Percentiles rank a stretch among this genome's conserved stretches.
Evolutionary conservation across 2,329 filamentous ascomycete species (phyloP).

Genomic region (Exophiala lecanii-corni): DNA sequence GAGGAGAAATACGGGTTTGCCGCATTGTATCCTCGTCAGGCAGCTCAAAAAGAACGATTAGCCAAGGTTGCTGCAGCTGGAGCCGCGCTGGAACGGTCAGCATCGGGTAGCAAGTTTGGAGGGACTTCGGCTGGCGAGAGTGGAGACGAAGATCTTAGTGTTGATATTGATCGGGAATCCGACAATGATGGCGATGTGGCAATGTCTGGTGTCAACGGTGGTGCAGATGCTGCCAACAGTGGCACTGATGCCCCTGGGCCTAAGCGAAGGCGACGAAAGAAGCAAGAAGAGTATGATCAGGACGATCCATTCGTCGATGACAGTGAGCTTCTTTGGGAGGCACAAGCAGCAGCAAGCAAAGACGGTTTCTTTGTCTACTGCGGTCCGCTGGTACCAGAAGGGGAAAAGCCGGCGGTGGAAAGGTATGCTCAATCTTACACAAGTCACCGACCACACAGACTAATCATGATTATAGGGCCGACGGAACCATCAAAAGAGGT

Average conservation of each 20-base stretch:
- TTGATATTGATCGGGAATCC: constrained; percentile 74
- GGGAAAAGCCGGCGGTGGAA: constrained; percentile 67
- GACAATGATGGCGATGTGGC: constrained; percentile 47
- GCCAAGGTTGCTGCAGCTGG: constrained; percentile 82
- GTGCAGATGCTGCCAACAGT: constrained; percentile 56
- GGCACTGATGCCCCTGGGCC: constrained; percentile 53
- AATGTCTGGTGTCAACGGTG: constrained; percentile 39
- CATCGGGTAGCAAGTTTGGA: constrained; percentile 43
- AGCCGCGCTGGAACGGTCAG: constrained; percentile 69
- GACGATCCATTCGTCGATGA: constrained; percentile 76
- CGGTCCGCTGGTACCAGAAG: constrained; percentile 81
- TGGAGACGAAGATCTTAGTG: constrained; percentile 72
- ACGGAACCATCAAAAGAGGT: constrained; percentile 58
- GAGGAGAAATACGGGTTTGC: constrained; percentile 94
- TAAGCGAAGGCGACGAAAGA: constrained; percentile 75
- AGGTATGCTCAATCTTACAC: constrained; percentile 46
- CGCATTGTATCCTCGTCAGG: constrained; percentile 83
- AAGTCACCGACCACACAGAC: too few relatives aligned
- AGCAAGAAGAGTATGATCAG: constrained; percentile 63
- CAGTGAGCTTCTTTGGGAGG: constrained; percentile 90
- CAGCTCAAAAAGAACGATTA: constrained; percentile 81
- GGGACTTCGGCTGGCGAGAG: constrained; percentile 58
- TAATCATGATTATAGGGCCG: constrained; percentile 49
- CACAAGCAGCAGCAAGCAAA: constrained; percentile 86
- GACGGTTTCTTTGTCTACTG: constrained; percentile 99